Conservation (phyloP, 345 rosid genomes). For the Cardiospermum halicacabum region DNA sequence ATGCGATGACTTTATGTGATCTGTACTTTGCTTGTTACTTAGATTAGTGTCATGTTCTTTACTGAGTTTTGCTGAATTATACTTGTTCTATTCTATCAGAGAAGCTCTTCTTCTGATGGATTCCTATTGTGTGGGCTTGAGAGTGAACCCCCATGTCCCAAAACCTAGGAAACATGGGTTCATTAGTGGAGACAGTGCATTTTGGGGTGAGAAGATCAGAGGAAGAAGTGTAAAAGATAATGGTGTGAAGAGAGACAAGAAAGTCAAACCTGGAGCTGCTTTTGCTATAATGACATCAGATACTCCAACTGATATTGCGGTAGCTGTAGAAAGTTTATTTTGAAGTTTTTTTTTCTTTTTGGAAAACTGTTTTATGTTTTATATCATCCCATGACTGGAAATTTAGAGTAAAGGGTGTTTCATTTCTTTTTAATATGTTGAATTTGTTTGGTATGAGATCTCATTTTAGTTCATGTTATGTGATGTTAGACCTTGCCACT, state of each 20-base stretch:
- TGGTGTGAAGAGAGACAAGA: constrained; percentile 28
- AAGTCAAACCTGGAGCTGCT: constrained; percentile 47
- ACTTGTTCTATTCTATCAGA: constrained; percentile 14
- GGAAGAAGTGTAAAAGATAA: constrained; percentile 36
- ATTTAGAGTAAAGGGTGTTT: neutral
- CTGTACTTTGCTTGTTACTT: constrained; percentile 47
- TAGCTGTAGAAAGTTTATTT: constrained; percentile 28
- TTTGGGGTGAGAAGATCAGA: constrained; percentile 55
- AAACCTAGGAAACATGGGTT: constrained; percentile 26
- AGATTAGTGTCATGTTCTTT: constrained; percentile 17
- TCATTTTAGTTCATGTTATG: neutral
- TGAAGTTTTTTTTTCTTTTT: neutral
- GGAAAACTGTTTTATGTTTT: neutral
- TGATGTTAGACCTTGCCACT: constrained; percentile 43
- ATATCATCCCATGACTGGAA: neutral
- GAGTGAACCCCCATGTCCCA: constrained; percentile 34
- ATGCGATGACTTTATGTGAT: constrained; percentile 32
- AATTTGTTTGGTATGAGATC: constrained; percentile 1
- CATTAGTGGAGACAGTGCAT: constrained; percentile 36
- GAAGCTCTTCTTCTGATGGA: constrained; percentile 41
- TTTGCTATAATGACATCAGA: constrained; percentile 64
- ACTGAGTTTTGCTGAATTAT: constrained; percentile 10
- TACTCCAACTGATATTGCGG: constrained; percentile 53
- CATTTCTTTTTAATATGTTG: neutral
- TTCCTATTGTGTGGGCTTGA: constrained; percentile 48